Conservation (phyloP, 257 asterid species). For the Datura wrightii region DNA sequence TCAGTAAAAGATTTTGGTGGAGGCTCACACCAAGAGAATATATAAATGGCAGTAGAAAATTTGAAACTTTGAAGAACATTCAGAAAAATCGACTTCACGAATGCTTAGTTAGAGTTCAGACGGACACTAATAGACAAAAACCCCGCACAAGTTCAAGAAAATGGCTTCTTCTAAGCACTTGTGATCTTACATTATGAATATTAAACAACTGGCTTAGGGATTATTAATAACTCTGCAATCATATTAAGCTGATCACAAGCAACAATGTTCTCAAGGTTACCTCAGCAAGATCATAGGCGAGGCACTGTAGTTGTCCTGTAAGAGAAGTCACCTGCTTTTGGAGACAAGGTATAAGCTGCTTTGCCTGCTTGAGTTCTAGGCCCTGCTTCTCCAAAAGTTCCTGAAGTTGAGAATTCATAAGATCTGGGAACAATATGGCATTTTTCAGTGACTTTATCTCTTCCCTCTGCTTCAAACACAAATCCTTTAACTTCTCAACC, state of each 20-base stretch:
- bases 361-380: slow-evolving; percentile 83
- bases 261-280: slow-evolving; percentile 43
- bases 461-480: slow-evolving; percentile 96
- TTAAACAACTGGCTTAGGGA: background rate
- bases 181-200: background rate
- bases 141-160: background rate
- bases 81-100: background rate
- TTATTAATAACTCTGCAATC: background rate
- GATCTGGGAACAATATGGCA: slow-evolving; percentile 81
- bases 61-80: background rate
- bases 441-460: slow-evolving; percentile 86
- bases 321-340: slow-evolving; percentile 94
- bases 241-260: background rate
- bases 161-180: background rate
- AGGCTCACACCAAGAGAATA: background rate
- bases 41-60: background rate
- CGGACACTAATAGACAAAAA: background rate
- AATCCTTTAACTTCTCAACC: slow-evolving; percentile 94
- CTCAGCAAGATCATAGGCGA: slow-evolving; percentile 93
- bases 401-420: slow-evolving; percentile 65
- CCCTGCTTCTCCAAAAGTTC: slow-evolving; percentile 72
- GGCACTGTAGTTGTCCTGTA: slow-evolving; percentile 81
- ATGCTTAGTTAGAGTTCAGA: background rate
- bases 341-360: slow-evolving; percentile 82
- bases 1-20: background rate